Evolutionary conservation across 352 stramenopile species (phyloP).

Genomic region (Globisporangium paroecandrum): DNA sequence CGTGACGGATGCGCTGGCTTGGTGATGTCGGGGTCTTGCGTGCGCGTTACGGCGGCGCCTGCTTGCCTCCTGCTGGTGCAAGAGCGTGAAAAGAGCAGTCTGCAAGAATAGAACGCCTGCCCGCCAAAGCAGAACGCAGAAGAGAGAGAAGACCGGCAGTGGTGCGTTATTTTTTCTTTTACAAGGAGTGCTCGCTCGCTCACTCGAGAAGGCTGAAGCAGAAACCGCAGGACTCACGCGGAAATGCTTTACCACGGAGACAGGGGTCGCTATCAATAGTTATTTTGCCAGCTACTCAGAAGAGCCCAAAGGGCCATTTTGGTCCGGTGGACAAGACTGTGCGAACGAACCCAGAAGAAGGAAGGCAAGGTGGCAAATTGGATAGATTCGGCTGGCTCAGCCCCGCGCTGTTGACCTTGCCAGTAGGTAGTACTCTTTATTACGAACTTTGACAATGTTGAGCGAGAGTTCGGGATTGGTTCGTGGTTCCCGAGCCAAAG

Average conservation of each 20-base stretch:
- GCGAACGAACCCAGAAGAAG: background rate
- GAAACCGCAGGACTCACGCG: background rate
- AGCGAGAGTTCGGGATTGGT: background rate
- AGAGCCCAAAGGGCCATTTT: background rate
- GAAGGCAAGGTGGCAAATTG: background rate
- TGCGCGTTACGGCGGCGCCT: background rate
- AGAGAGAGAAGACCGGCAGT: no score
- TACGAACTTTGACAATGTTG: background rate
- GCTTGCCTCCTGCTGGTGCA: background rate
- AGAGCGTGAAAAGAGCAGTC: background rate
- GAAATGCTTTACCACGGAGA: background rate
- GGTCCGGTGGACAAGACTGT: background rate
- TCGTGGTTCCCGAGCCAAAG: background rate
- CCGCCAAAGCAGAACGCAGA: background rate
- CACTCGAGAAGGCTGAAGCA: background rate
- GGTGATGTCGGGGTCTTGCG: background rate
- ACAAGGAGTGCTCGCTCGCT: background rate
- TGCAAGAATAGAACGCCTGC: constrained; percentile 5
- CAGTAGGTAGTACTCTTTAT: no score
- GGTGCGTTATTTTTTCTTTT: background rate
- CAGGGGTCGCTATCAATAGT: background rate
- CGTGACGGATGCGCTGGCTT: background rate
- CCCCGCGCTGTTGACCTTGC: no score
- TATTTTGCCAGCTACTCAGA: background rate
- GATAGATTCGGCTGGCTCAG: background rate